Base-by-base conservation (phyloP, 371 early-diverging fungal species). In the Syncephalastrum contaminatum region DNA sequence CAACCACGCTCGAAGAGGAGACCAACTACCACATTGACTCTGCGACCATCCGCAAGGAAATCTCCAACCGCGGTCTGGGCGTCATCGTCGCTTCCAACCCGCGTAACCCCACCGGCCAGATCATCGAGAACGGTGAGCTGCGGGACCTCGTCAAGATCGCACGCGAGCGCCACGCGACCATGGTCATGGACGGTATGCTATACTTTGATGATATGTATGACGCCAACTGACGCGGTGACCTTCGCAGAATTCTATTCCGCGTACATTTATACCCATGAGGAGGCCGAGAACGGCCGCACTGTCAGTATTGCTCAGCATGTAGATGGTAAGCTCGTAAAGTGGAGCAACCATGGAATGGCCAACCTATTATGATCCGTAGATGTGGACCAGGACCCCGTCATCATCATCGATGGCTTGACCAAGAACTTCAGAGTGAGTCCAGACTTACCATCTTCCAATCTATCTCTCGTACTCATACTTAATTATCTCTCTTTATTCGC, bases 21-120 rank as follows among this genome's bases (percentile, higher is more conserved):
- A 47, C 59, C 4, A 55, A 59, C 20, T 80, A 75, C 43, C 75
- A 73, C 43, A 69, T 80, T 22, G 69, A 76, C 40, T 68, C 77
- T 2, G 56, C 57, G 1, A 69, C 69, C 10, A 64, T 80, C 21
- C 60, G 64, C 13, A 68, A 69, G 54, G 77, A 80, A 47, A 71
- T 80, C 13, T 48, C 63, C 13, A 66, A 66, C 43, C 69, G 80
- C 15, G 80, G 80, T 36, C 53, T 77, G 1, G 70, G 73, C 25
- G 59, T 80, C 14, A 67, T 80, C 22, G 73, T 72, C 8, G 66
- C 69, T 10, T 73, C 73, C 21, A 80, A 80, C 53, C 80, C 80
- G 8, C 67, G 73, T 22, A 80, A 80, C 56, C 80, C 80, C 1
- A 75, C 75, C 14, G 80, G 80, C 5, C 75, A 72, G 43, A 43